A percentile compares a stretch with the other conserved stretches of the same genome.
These are phyloP conservation scores for Hypoxylon sp. DNA, from an alignment of 2,329 filamentous ascomycete genomes.

Conservation along the genomic window DNA sequence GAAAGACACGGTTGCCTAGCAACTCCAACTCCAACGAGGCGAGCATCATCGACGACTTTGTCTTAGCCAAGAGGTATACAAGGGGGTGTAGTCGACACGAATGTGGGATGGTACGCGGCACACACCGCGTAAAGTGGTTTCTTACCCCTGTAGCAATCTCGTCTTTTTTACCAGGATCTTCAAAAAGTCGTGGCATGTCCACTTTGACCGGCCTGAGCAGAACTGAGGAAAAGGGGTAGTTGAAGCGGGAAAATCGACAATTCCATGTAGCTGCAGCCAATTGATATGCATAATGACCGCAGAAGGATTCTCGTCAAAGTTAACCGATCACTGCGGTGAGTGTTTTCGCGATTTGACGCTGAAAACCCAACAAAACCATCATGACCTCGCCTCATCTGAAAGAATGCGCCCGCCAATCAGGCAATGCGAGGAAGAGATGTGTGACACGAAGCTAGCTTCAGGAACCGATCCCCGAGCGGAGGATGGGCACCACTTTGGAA, in stretches of 20 bases:
- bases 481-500: slow-evolving; percentile 13
- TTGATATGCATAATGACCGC: slow-evolving; percentile 19
- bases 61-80: slow-evolving; percentile 47
- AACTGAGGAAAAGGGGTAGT: slow-evolving; percentile 4
- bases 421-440: slow-evolving; percentile 21
- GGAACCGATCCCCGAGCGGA: slow-evolving; percentile 39
- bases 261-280: slow-evolving; percentile 16
- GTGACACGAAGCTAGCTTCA: slow-evolving; percentile 39
- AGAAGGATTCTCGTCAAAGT: slow-evolving; percentile 23
- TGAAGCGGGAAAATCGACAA: slow-evolving; percentile 5
- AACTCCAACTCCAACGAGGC: slow-evolving; percentile 49
- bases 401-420: slow-evolving; percentile 31
- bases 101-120: slow-evolving; percentile 56
- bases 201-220: slow-evolving; percentile 23
- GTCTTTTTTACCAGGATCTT: slow-evolving; percentile 20
- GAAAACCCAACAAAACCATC: slow-evolving; percentile 23
- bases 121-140: slow-evolving; percentile 60
- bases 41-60: slow-evolving; percentile 44
- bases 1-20: slow-evolving; percentile 55
- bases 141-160: slow-evolving; percentile 48
- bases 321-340: slow-evolving; percentile 13
- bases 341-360: slow-evolving; percentile 24
- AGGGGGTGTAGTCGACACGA: slow-evolving; percentile 45
- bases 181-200: slow-evolving; percentile 11
- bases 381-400: slow-evolving; percentile 12